Percentiles rank a stretch among this genome's conserved stretches.
These are phyloP conservation scores for Alternaria dauci DNA, from an alignment of 2,329 filamentous ascomycete species.

Conservation along the genomic window DNA sequence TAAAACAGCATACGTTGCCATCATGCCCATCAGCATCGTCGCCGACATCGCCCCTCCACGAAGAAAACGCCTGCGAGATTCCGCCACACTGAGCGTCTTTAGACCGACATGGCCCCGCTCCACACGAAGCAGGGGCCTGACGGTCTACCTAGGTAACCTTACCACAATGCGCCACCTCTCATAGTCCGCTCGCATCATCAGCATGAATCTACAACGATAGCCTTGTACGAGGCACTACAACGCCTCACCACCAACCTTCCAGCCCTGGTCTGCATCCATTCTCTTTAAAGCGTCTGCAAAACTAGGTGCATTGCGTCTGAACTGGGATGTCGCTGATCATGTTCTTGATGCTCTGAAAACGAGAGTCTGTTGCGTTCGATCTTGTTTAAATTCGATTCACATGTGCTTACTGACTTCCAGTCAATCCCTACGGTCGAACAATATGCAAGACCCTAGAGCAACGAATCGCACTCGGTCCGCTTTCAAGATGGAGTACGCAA, in stretches of 20 bases:
- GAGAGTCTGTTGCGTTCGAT: neutral
- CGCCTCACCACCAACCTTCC: constrained; percentile 9
- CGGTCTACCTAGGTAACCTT: constrained; percentile 10
- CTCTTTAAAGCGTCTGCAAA: constrained; percentile 14
- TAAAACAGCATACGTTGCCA: neutral
- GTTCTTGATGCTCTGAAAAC: neutral
- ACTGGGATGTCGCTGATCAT: neutral
- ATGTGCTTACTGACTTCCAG: neutral
- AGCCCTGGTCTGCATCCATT: constrained; percentile 19
- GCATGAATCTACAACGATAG: constrained; percentile 18
- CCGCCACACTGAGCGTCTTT: constrained; percentile 5
- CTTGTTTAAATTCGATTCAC: neutral
- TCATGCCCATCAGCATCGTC: neutral
- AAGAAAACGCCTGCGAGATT: neutral
- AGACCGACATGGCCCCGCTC: constrained; percentile 12
- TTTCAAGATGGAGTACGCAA: constrained; percentile 19
- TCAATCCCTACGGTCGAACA: neutral
- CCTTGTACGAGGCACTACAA: constrained; percentile 6
- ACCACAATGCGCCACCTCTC: constrained; percentile 19
- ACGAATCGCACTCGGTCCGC: neutral
- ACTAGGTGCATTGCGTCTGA: neutral
- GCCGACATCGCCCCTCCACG: neutral
- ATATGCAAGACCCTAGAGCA: neutral
- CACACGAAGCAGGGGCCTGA: neutral
- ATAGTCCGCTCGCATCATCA: constrained; percentile 20